phyloP scores from a whole-genome alignment of 345 rosid species.

The Populus pruinosa region DNA sequence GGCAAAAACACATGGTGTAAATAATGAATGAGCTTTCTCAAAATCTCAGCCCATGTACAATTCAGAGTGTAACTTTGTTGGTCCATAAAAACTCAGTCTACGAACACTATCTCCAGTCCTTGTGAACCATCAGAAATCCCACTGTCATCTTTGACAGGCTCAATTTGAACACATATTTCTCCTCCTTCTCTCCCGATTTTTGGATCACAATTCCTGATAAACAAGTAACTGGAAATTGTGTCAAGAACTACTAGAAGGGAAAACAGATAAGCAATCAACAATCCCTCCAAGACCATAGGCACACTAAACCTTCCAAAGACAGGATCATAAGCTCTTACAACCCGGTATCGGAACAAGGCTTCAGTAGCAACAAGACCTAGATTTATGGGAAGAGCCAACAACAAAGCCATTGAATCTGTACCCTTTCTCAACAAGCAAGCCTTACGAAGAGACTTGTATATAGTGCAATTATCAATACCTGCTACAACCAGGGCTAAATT shows the following conservation, averaged over 20 bases:
- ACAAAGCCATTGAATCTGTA: conserved; percentile 16
- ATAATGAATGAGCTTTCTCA: too few relatives aligned
- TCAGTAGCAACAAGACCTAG: conserved; percentile 30
- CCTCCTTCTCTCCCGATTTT: neutral
- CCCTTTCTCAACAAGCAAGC: conserved; percentile 25
- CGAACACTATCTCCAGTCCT: too few relatives aligned
- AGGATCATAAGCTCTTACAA: conserved; percentile 7
- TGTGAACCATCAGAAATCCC: neutral
- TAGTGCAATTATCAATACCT: conserved; percentile 8
- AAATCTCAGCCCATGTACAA: too few relatives aligned
- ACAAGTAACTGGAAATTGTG: conserved; percentile 33
- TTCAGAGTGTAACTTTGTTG: too few relatives aligned
- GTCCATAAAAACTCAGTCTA: too few relatives aligned
- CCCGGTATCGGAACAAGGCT: conserved; percentile 31
- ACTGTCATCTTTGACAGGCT: neutral
- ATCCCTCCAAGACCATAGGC: conserved; percentile 25
- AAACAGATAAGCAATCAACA: conserved; percentile 33
- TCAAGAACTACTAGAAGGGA: conserved; percentile 38
- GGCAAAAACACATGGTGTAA: too few relatives aligned
- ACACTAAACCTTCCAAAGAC: conserved; percentile 4
- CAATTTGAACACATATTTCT: neutral
- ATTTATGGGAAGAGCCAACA: conserved; percentile 30
- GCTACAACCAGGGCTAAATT: conserved; percentile 38
- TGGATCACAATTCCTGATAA: conserved; percentile 18
- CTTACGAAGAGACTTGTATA: conserved; percentile 22